Conservation (phyloP, 768 basidiomycete genomes). For the Serendipita sp. region DNA sequence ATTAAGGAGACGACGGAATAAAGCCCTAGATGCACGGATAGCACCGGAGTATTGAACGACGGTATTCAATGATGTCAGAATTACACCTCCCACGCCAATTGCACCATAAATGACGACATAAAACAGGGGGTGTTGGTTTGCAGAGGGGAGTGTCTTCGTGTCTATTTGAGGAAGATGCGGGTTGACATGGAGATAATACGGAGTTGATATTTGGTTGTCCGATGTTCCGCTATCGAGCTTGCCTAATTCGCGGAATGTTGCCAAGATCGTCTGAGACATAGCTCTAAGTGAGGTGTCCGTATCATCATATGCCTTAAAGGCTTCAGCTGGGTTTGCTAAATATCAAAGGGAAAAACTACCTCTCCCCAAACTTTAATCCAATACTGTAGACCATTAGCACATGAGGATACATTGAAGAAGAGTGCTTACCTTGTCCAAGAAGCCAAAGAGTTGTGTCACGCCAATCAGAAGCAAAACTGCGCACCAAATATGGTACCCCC, state of each 20-base stretch:
- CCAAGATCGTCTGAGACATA: background rate
- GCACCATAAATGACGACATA: conserved; percentile 11
- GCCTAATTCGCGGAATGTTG: background rate
- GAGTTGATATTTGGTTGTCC: background rate
- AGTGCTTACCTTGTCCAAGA: conserved; percentile 10
- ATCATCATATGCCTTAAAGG: background rate
- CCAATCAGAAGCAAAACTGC: conserved; percentile 8
- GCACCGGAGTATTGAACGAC: conserved; percentile 28
- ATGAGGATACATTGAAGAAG: background rate
- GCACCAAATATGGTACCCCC: conserved; percentile 13
- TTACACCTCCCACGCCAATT: conserved; percentile 8
- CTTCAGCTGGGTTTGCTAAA: background rate
- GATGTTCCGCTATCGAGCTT: background rate
- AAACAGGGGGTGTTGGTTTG: conserved; percentile 10
- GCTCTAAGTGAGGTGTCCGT: background rate
- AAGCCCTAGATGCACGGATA: conserved; percentile 23
- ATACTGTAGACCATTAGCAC: background rate
- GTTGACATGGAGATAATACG: background rate
- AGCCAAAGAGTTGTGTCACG: conserved; percentile 8
- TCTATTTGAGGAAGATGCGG: background rate
- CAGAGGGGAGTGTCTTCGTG: conserved; percentile 5
- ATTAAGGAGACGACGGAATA: conserved; percentile 12
- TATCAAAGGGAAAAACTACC: conserved; percentile 9
- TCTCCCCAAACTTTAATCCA: conserved; percentile 24
- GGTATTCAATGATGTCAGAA: background rate